Evolutionary conservation across 495 filamentous ascomycete genomes (phyloP).

Genomic region (Xylaria cubensis): DNA sequence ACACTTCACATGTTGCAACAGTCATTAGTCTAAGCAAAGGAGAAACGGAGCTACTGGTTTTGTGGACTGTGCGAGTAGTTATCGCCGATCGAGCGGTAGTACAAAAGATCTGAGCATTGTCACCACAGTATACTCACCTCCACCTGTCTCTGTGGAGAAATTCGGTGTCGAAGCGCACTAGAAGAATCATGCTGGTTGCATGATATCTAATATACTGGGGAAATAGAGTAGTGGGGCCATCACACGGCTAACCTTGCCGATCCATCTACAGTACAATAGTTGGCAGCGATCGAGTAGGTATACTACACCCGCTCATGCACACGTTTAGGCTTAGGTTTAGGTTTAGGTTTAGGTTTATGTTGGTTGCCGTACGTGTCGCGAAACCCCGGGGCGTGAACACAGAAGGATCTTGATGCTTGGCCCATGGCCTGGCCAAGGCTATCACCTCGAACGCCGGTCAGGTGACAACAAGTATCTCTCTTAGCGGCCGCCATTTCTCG

Average conservation of each 20-base stretch:
- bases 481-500: not conserved
- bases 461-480: not conserved
- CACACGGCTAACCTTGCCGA: not conserved
- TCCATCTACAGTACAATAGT: not conserved
- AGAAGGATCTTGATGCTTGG: not conserved
- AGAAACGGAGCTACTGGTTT: not conserved
- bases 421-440: not conserved
- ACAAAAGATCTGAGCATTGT: not conserved
- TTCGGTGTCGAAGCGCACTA: not conserved
- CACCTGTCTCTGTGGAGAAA: not conserved
- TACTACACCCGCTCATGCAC: not conserved
- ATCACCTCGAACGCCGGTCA: not conserved
- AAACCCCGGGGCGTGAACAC: not conserved
- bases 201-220: not conserved
- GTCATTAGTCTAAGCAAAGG: not conserved
- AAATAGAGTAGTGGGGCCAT: not conserved
- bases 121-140: not conserved
- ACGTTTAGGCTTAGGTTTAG: not conserved
- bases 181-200: not conserved
- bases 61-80: not conserved
- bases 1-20: not conserved
- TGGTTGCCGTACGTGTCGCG: not conserved
- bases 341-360: not conserved
- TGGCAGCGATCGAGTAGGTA: not conserved
- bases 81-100: not conserved